Evolutionary conservation across 1,284 basidiomycete species (phyloP), one percentile per base, ranked within the genome.

Genomic region (Trichosporon coremiiforme): DNA sequence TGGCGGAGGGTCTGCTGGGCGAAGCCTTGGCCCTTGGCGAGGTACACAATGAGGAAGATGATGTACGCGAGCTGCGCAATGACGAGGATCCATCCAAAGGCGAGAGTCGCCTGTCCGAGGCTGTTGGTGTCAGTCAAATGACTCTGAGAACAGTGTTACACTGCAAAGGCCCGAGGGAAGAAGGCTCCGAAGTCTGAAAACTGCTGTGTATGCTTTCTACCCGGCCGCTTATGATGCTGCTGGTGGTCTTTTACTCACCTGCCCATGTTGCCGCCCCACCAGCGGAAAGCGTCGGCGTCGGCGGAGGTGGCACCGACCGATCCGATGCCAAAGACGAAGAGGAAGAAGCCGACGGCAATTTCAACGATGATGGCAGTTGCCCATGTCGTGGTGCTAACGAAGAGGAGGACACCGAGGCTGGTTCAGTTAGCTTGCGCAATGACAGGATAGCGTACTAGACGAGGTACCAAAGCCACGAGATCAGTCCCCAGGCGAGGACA

Each of bases 391-490:
- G 57, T 60, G 57, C 57, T 60, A 25, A 60, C 57, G 31, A 60
- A 33, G 29, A 60, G 57, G 31, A 60, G 57, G 17, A 60, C 12
- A 25, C 57, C 57, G 57, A 60, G 57, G 29, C 57, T 60, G 55
- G 2, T 10, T 1, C n/a, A 1, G 57, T 60, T 60, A 60, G 57
- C 57, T 60, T 7, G n/a, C n/a, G n/a, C n/a, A n/a, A 60, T 2
- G 57, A 6, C 3, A 4, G 4, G 6, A 35, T 6, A 33, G 31
- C 57, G 33, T 17, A 60, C 57, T 60, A 60, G 57, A 13, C 57
- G 31, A 60, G 57, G 57, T 60, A 60, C 57, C 57, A 60, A 31
- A 60, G 12, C 57, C 57, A 60, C 31, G 57, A 60, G 57, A 60
- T 60, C 31, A 60, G 31, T 1, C 57, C 57, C 57, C 57, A 60